Evolutionary conservation across 2,329 filamentous ascomycete species (phyloP), one percentile per base, ranked within the genome.

Genomic region (Hysterium pulicare): DNA sequence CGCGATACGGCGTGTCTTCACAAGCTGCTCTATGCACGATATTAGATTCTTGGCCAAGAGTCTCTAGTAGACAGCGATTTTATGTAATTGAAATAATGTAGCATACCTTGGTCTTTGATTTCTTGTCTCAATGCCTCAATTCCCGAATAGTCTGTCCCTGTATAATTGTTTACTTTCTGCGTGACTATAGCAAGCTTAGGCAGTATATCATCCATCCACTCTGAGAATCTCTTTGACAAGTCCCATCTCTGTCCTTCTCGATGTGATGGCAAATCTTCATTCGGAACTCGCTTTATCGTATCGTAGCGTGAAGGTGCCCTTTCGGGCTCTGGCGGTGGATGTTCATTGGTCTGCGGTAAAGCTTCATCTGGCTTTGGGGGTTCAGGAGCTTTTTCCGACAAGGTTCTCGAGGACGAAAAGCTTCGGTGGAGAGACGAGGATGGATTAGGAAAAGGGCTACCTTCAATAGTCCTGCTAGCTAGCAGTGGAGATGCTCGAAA

Each of bases 141-240:
- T 33, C 86, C 83, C 1, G 87, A 86, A 73, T 97, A 98, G 51
- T 76, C 73, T n/a, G 73, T 76, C 15, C 93, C 93, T 2, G 93
- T 98, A 41, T 96, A 81, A 58, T 90, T 88, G 68, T 96, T 98
- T 68, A 98, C 80, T 45, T 87, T 86, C 63, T 93, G 87, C 2
- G 88, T 88, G 3, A 90, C 90, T 39, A 85, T 79, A 50, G 95
- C 86, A 34, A 94, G 78, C 55, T 91, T 90, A 23, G 84, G 81
- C 62, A 97, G 89, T 16, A 96, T 66, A 50, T 87, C 83, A 71
- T 98, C 93, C 87, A 97, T 94, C 62, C 94, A 72, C 43, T 77
- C 68, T 36, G 79, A 81, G 62, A 93, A 81, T 42, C 76, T 73
- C 53, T 81, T 82, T 5, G 75, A 79, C 31, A 79, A 50, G 37